Evolutionary conservation across 2,329 filamentous ascomycete genomes (phyloP), one percentile per base, ranked within the genome.

Genomic region (Xylariaceae sp.): DNA sequence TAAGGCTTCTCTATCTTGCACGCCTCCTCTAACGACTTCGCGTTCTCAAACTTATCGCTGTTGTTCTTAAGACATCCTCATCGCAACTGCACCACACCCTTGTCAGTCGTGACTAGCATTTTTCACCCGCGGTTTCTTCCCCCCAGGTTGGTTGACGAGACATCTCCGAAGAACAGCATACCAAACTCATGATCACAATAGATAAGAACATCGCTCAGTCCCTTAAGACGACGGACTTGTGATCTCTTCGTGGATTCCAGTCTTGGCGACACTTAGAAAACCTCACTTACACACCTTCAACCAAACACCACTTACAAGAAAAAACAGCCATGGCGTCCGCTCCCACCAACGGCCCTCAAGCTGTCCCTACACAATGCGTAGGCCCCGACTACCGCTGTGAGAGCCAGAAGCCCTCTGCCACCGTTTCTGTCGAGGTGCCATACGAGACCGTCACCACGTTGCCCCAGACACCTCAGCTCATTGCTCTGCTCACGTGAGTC

Each of bases 401-500:
- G 62, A 85, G 83, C 65, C 85, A 93, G 73, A 95, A 93, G 73
- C 92, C 91, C 47, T 88, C 83, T 59, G 92, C 92, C 10, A 97
- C 92, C 2, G 88, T 97, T 48, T 99, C 94, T 10, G 92, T 87
- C 58, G 82, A 85, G 61, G 86, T 97, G 45, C 77, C 85, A 50
- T 88, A 91, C 70, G 87, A 92, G 63, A 97, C 96, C 79, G 90
- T 99, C 65, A 88, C 92, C 73, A 88, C 95, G 65, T 81, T 99
- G 51, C 84, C 89, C 35, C 94, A 97, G 77, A 97, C 94, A 9
- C 92, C 94, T 53, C 94, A 99, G 80, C 84, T 99, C 66, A 99
- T 99, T 77, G 92, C 94, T 65, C 84, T 99, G 66, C 83, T 99
- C 76, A 97, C 94, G 94, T 97, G 86, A 81, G 92, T 85, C 34